Evolutionary conservation across 1,139 yeast genomes (phyloP).

Genomic region (Magnusiomyces suaveolens): DNA sequence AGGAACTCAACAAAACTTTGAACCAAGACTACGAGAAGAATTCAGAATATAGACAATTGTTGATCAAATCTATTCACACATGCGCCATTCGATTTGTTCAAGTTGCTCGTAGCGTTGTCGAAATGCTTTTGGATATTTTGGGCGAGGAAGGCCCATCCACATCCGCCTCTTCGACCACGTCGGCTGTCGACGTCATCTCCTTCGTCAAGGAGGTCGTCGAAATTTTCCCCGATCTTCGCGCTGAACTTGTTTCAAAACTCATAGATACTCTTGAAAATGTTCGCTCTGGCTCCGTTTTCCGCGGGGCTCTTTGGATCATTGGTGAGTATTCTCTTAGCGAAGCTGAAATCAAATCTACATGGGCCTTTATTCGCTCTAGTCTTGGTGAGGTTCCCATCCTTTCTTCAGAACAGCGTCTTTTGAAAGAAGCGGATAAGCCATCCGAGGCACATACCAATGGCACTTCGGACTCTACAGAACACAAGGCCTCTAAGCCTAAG

Average conservation of each 20-base stretch:
- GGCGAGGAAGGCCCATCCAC: conserved; percentile 64
- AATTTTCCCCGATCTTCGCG: conserved; percentile 74
- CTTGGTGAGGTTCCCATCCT: conserved; percentile 89
- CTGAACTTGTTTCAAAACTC: conserved; percentile 55
- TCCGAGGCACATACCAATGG: conserved; percentile 24
- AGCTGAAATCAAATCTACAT: conserved; percentile 65
- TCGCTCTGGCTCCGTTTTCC: conserved; percentile 80
- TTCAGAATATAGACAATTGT: conserved; percentile 76
- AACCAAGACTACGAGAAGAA: conserved; percentile 59
- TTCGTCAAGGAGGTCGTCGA: conserved; percentile 93
- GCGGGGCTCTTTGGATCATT: conserved; percentile 91
- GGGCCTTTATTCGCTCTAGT: conserved; percentile 77
- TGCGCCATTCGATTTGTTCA: conserved; percentile 84
- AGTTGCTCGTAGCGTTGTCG: conserved; percentile 87
- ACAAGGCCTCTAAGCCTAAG: conserved; percentile 53
- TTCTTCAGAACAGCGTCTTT: conserved; percentile 52
- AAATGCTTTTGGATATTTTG: conserved; percentile 74
- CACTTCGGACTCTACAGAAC: conserved; percentile 28
- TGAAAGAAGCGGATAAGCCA: conserved; percentile 32
- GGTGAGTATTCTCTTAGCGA: conserved; percentile 84
- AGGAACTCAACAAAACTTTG: conserved; percentile 72
- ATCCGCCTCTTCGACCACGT: conserved; percentile 31
- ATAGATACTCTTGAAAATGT: conserved; percentile 54
- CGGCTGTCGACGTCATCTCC: conserved; percentile 86
- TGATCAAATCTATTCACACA: conserved; percentile 80